Percentiles rank a stretch among this genome's conserved stretches.
These are phyloP conservation scores for Stephania japonica DNA, from an alignment of 164 flowering plant genomes.

Conservation along the genomic window DNA sequence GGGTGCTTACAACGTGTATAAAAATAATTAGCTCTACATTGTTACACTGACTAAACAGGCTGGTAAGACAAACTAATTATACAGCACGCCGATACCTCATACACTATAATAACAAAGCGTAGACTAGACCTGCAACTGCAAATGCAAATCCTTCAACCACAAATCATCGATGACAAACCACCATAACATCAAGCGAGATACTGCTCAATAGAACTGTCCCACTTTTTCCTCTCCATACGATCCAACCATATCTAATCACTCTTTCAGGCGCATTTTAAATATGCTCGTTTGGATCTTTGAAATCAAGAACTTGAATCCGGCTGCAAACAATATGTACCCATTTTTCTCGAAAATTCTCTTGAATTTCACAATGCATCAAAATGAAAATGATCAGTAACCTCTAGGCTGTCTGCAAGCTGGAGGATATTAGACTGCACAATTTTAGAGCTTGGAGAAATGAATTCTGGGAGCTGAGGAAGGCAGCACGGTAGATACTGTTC, in stretches of 20 bases:
- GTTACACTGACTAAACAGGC: constrained; percentile 5
- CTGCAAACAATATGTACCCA: background rate
- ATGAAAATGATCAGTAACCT: constrained; percentile 42
- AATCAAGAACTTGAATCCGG: constrained; percentile 6
- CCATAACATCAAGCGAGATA: background rate
- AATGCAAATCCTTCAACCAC: constrained; percentile 3
- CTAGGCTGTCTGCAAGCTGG: constrained; percentile 54
- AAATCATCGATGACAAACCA: background rate
- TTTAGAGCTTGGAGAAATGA: constrained; percentile 50
- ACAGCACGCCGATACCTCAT: constrained; percentile 7
- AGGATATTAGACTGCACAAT: constrained; percentile 39
- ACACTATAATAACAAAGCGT: background rate
- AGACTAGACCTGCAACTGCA: constrained; percentile 3
- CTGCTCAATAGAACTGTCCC: background rate
- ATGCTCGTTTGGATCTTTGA: background rate
- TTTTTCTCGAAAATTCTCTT: background rate
- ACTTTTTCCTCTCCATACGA: background rate
- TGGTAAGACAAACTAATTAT: constrained; percentile 8
- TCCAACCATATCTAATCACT: background rate
- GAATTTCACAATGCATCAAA: constrained; percentile 22
- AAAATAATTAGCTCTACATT: constrained; percentile 11
- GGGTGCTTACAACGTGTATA: constrained; percentile 11
- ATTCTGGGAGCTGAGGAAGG: constrained; percentile 62
- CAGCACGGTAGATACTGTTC: constrained; percentile 63
- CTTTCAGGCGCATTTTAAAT: background rate